Evolutionary conservation across 2,329 filamentous ascomycete species (phyloP), one percentile per base, ranked within the genome.

Genomic region (Venturia asperata): DNA sequence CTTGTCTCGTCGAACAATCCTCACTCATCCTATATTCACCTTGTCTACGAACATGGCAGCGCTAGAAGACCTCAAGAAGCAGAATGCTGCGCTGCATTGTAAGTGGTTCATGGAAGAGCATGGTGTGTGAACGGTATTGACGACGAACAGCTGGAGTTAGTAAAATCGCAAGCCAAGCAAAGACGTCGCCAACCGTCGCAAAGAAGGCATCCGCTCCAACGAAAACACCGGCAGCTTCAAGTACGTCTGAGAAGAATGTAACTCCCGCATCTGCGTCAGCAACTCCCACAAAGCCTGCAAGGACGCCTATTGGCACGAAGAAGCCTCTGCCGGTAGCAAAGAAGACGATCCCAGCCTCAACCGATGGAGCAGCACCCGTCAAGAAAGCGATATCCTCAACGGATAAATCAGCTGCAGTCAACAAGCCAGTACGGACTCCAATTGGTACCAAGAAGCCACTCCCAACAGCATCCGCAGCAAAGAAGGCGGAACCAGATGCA

Each of bases 41-140:
- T 37, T 24, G 5, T 19, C 52, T 2, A 42, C 21, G 0, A 63
- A 58, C 60, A 69, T 69, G 67, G 67, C 68, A 27, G 52, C 66
- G 11, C 64, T 77, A 30, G 72, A 76, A 41, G 71, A 77, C 13
- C 69, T 78, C 61, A 78, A 78, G 71, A 72, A 77, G 69, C 77
- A 78, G 68, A 77, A 76, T 65, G 73, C 72, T 66, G 74, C 73
- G 24, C 72, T 78, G 43, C 73, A 78, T 71, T 72, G 77, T 78
- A 70, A 66, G 74, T 68, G 21, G 5, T 17, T 9, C 9, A 37
- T 1, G 15, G 17, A 3, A 34, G 10, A 41, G 3, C 24, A 47
- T 47, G 6, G 27, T 62, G 19, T 34, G 15, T 15, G 1, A 21
- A 13, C 30, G 41, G 11, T 1, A 24, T 10, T 60, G 52, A 58